Conservation (phyloP, 2,329 filamentous ascomycete species). For the Phaeosphaeriaceae sp. region DNA sequence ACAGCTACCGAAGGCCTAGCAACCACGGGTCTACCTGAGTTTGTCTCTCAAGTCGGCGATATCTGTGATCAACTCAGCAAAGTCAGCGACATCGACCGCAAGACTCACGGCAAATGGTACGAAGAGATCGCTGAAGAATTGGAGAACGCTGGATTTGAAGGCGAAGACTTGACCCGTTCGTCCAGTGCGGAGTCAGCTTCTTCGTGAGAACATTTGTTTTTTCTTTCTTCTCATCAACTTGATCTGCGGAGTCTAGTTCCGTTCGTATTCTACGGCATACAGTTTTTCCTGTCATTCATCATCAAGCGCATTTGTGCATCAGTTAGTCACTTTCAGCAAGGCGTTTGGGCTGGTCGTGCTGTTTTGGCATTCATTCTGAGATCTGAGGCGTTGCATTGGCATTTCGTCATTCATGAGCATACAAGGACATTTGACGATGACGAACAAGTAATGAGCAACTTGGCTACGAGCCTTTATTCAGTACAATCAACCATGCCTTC, state of each 20-base stretch:
- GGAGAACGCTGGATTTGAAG: constrained; percentile 44
- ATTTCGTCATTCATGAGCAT: not conserved
- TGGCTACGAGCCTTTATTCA: not conserved
- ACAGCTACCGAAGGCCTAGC: constrained; percentile 74
- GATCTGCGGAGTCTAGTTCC: not conserved
- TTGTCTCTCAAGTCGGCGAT: constrained; percentile 71
- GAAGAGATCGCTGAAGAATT: constrained; percentile 68
- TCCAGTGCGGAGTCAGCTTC: constrained; percentile 31
- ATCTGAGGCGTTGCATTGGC: not conserved
- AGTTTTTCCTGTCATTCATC: not conserved
- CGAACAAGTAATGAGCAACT: not conserved
- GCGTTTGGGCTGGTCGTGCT: constrained; percentile 6
- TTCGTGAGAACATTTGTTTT: not conserved
- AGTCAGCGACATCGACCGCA: constrained; percentile 71
- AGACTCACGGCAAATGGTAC: constrained; percentile 74
- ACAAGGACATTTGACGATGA: not conserved
- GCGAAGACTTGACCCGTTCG: constrained; percentile 34
- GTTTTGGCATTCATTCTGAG: not conserved
- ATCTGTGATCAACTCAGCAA: constrained; percentile 73
- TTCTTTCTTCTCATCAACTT: not conserved
- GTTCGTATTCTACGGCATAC: too few species aligned
- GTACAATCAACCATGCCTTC: not conserved
- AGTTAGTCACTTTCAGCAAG: constrained; percentile 10
- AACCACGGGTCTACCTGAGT: constrained; percentile 74
- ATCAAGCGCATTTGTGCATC: not conserved